A percentile compares a stretch with the other conserved stretches of the same genome.
phyloP scores from a whole-genome alignment of 2,329 filamentous ascomycete species.

The Bipolaris zeicola region DNA sequence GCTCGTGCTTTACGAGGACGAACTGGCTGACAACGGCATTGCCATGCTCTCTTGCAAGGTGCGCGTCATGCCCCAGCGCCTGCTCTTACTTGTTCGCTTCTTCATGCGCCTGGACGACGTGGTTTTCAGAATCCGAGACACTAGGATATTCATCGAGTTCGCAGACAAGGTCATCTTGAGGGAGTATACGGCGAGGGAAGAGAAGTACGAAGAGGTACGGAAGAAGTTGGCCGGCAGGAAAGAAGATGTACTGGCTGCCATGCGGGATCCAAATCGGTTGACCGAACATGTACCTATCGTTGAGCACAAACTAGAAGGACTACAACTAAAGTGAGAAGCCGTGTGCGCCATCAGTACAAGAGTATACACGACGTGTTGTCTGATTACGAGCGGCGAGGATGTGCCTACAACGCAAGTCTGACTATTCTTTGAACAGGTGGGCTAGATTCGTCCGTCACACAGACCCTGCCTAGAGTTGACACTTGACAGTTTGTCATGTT shows the following conservation, averaged over 20 bases:
- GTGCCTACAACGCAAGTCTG: not conserved
- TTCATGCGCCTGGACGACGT: conserved; percentile 96
- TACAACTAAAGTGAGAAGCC: conserved; percentile 44
- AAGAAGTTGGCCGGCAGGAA: conserved; percentile 61
- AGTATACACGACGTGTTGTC: not conserved
- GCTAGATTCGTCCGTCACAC: not conserved
- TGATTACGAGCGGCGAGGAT: not conserved
- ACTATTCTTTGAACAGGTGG: not conserved
- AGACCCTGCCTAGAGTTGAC: not conserved
- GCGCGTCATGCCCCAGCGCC: conserved; percentile 85
- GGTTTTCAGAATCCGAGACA: conserved; percentile 84
- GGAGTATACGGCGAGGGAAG: conserved; percentile 90
- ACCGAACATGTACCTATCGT: conserved; percentile 64
- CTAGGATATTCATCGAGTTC: conserved; percentile 91
- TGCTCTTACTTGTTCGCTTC: conserved; percentile 82
- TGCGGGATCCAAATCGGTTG: conserved; percentile 81
- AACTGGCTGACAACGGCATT: conserved; percentile 96
- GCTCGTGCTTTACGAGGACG: conserved; percentile 94
- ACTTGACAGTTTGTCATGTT: not conserved
- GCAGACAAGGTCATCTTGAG: conserved; percentile 76
- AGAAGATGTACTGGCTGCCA: conserved; percentile 72
- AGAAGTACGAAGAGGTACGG: conserved; percentile 76
- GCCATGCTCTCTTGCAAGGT: conserved; percentile 89
- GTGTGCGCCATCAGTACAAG: not conserved
- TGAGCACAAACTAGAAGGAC: conserved; percentile 68